A percentile compares a stretch with the other conserved stretches of the same genome.
Conservation (phyloP, 2,329 filamentous ascomycete genomes). For the Venturia nashicola region DNA sequence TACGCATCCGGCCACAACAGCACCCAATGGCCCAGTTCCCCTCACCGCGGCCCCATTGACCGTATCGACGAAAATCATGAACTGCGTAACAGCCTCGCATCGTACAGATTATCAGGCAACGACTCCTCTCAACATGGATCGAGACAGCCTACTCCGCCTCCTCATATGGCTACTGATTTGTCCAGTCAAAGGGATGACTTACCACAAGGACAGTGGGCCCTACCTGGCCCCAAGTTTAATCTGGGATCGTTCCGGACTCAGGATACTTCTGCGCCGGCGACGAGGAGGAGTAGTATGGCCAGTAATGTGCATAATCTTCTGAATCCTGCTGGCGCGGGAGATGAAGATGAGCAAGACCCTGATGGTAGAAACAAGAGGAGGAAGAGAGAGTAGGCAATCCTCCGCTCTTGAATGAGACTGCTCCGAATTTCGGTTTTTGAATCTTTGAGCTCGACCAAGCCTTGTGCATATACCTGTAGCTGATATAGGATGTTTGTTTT, state of each 20-base stretch:
- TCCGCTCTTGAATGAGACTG: neutral
- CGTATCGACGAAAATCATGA: slow-evolving; percentile 51
- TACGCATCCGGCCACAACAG: slow-evolving; percentile 52
- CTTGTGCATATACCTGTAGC: neutral
- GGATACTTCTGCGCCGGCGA: slow-evolving; percentile 47
- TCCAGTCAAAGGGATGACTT: neutral
- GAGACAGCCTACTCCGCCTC: slow-evolving; percentile 42
- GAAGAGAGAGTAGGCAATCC: slow-evolving; percentile 15
- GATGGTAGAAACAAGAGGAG: slow-evolving; percentile 53
- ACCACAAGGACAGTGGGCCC: slow-evolving; percentile 39
- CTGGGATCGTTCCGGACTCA: slow-evolving; percentile 27
- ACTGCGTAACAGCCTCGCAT: slow-evolving; percentile 53
- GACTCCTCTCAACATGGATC: slow-evolving; percentile 30
- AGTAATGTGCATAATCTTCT: slow-evolving; percentile 56
- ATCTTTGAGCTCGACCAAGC: neutral
- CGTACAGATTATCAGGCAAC: slow-evolving; percentile 50
- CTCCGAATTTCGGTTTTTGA: neutral
- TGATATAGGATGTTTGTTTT: neutral
- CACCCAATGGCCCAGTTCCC: slow-evolving; percentile 56
- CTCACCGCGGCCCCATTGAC: slow-evolving; percentile 32
- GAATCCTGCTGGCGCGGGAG: slow-evolving; percentile 56
- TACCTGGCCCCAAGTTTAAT: slow-evolving; percentile 35
- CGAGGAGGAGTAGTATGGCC: slow-evolving; percentile 57
- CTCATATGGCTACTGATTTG: slow-evolving; percentile 12
- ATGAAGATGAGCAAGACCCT: slow-evolving; percentile 50